A percentile compares a stretch with the other conserved stretches of the same genome.
Evolutionary conservation across 2,329 filamentous ascomycete genomes (phyloP).

Genomic region (Apiospora marii): DNA sequence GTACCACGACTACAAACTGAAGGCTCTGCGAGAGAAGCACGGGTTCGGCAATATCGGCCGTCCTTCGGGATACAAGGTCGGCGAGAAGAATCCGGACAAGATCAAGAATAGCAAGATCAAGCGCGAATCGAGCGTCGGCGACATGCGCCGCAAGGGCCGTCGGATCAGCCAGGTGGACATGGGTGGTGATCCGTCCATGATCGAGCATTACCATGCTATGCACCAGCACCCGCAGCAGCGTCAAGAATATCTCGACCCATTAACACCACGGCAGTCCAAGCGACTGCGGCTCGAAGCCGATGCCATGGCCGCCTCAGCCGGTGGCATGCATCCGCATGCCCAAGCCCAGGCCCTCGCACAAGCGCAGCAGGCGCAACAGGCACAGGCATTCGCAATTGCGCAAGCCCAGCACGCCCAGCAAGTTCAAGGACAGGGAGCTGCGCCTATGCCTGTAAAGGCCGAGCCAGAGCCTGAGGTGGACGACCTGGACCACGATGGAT

Average conservation of each 20-base stretch:
- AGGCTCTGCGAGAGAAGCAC: slow-evolving; percentile 56
- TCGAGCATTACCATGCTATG: slow-evolving; percentile 28
- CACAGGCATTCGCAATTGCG: slow-evolving; percentile 6
- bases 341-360: background rate
- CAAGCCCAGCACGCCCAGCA: background rate
- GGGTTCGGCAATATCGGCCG: slow-evolving; percentile 66
- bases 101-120: slow-evolving; percentile 42
- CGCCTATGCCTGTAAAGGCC: slow-evolving; percentile 9
- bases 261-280: slow-evolving; percentile 41
- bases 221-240: slow-evolving; percentile 28
- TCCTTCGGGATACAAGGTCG: slow-evolving; percentile 52
- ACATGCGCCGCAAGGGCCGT: slow-evolving; percentile 37
- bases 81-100: slow-evolving; percentile 48
- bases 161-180: slow-evolving; percentile 42
- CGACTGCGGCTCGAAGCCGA: slow-evolving; percentile 39
- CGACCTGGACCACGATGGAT: slow-evolving; percentile 55
- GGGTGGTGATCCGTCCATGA: slow-evolving; percentile 32
- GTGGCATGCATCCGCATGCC: slow-evolving; percentile 1
- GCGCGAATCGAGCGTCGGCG: slow-evolving; percentile 34
- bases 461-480: slow-evolving; percentile 38
- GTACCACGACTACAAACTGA: slow-evolving; percentile 63
- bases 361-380: background rate
- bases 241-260: slow-evolving; percentile 38
- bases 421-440: background rate
- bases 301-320: background rate